phyloP scores from a whole-genome alignment of 805 yeast genomes.

The Yarrowia sp. region DNA sequence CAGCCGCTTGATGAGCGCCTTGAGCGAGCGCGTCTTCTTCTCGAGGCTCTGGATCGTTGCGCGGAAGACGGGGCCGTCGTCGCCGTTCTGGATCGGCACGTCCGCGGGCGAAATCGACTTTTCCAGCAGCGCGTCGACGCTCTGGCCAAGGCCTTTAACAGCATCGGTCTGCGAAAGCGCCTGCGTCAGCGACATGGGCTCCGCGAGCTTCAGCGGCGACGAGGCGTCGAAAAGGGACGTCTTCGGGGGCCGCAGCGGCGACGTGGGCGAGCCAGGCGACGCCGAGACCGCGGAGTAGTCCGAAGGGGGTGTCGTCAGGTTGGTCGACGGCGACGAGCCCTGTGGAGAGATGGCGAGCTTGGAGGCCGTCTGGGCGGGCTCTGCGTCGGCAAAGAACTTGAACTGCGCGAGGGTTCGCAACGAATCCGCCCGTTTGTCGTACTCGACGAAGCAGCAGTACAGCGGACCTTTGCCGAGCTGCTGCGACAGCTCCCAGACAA shows the following conservation, averaged over 20 bases:
- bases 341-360: background rate
- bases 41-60: slow-evolving; percentile 44
- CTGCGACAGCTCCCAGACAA: slow-evolving; percentile 37
- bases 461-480: slow-evolving; percentile 35
- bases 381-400: slow-evolving; percentile 32
- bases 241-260: background rate
- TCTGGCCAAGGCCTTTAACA: slow-evolving; percentile 37
- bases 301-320: background rate
- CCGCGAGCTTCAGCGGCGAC: slow-evolving; percentile 27
- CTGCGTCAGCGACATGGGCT: slow-evolving; percentile 25
- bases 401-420: slow-evolving; percentile 39
- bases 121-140: slow-evolving; percentile 37
- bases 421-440: slow-evolving; percentile 39
- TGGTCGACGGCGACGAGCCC: background rate
- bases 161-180: slow-evolving; percentile 28
- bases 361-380: background rate
- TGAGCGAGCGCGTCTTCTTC: slow-evolving; percentile 39
- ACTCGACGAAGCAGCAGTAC: slow-evolving; percentile 43
- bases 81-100: slow-evolving; percentile 30
- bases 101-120: background rate
- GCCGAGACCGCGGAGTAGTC: background rate
- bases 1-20: slow-evolving; percentile 40
- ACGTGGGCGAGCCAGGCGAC: slow-evolving; percentile 4
- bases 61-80: slow-evolving; percentile 47
- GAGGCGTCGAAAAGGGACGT: slow-evolving; percentile 17